Percentiles rank a stretch among this genome's conserved stretches.
Evolutionary conservation across 768 basidiomycete species (phyloP).

Genomic region (Hypsizygus marmoreus): DNA sequence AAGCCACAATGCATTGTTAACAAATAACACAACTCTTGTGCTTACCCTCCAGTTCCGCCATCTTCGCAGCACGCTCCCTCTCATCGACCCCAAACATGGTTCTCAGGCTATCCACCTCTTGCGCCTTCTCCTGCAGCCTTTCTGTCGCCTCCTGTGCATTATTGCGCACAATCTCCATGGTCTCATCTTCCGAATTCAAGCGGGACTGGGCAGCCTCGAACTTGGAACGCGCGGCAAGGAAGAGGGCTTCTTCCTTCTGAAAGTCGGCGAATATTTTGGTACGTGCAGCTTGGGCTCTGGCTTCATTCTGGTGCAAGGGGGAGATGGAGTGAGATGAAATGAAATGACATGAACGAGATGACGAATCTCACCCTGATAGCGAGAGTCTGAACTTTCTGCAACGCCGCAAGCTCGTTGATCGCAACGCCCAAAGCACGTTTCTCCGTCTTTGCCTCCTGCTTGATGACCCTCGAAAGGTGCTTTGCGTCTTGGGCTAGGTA

Average conservation of each 20-base stretch:
- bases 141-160: conserved; percentile 61
- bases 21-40: conserved; percentile 19
- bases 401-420: conserved; percentile 61
- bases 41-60: conserved; percentile 45
- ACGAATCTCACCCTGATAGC: conserved; percentile 53
- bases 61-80: conserved; percentile 58
- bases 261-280: conserved; percentile 54
- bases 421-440: conserved; percentile 60
- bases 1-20: too few relatives aligned
- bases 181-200: conserved; percentile 45
- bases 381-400: conserved; percentile 71
- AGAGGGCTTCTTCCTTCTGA: conserved; percentile 65
- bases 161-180: conserved; percentile 50
- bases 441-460: conserved; percentile 68
- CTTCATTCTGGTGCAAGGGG: conserved; percentile 48
- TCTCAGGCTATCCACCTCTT: conserved; percentile 70
- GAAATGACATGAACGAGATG: not conserved
- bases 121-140: conserved; percentile 68
- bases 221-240: conserved; percentile 60
- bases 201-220: conserved; percentile 55
- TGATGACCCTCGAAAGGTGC: conserved; percentile 68
- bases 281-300: conserved; percentile 54
- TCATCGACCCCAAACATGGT: conserved; percentile 71
- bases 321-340: not conserved
- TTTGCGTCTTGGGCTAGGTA: conserved; percentile 66